Evolutionary conservation across 768 basidiomycete genomes (phyloP).

Genomic region (Tephrocybe rancida): DNA sequence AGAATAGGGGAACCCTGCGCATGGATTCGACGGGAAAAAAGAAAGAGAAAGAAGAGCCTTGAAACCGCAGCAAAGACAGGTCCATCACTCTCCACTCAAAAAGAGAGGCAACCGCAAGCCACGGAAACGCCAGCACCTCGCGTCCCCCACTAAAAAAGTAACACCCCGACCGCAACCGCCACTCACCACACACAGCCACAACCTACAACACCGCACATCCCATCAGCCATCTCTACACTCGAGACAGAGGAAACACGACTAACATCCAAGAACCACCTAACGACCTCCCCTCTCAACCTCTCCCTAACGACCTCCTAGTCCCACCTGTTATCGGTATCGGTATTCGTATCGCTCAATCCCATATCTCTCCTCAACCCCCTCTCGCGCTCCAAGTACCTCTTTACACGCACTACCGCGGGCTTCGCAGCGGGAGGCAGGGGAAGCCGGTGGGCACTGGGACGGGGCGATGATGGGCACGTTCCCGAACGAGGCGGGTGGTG

Average conservation of each 20-base stretch:
- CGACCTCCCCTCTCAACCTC: background rate
- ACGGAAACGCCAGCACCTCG: too few species aligned
- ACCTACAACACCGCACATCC: too few species aligned
- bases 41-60: too few species aligned
- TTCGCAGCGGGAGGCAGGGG: background rate
- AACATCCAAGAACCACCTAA: conserved; percentile 4
- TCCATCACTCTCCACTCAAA: too few species aligned
- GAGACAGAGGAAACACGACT: background rate
- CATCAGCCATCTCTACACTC: too few species aligned
- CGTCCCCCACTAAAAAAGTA: too few species aligned
- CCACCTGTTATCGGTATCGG: background rate
- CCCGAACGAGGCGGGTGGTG: background rate
- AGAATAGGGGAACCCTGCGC: too few species aligned
- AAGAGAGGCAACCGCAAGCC: too few species aligned
- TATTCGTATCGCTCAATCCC: background rate
- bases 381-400: conserved; percentile 3
- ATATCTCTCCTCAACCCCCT: background rate
- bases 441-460: background rate
- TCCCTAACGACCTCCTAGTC: conserved; percentile 2
- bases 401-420: background rate
- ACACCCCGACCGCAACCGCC: too few species aligned
- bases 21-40: too few species aligned
- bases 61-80: too few species aligned
- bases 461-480: conserved; percentile 4
- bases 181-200: too few species aligned